These are phyloP conservation scores for Priceomyces castillae DNA, from an alignment of 805 yeast species.

Conservation along the genomic window DNA sequence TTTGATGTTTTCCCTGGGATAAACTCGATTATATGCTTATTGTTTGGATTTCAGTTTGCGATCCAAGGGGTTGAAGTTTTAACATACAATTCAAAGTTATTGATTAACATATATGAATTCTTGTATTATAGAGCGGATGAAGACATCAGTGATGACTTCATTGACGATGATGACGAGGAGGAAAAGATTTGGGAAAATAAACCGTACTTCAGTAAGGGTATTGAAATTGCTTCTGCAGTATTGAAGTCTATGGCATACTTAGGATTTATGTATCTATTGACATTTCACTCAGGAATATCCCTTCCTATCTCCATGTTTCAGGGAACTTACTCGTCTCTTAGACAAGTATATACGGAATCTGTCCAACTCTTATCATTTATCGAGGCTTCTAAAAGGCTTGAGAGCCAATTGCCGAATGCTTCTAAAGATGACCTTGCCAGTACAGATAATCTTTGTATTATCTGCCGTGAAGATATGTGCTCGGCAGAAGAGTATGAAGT, in stretches of 20 bases:
- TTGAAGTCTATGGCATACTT: slow-evolving; percentile 29
- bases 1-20: slow-evolving; percentile 50
- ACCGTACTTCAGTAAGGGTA: slow-evolving; percentile 52
- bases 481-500: slow-evolving; percentile 37
- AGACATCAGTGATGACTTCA: slow-evolving; percentile 10
- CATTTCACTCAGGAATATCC: slow-evolving; percentile 28
- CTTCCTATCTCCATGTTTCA: slow-evolving; percentile 42
- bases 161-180: slow-evolving; percentile 33
- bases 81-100: slow-evolving; percentile 43
- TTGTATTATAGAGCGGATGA: slow-evolving; percentile 35
- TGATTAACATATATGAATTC: slow-evolving; percentile 57
- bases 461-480: slow-evolving; percentile 88
- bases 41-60: slow-evolving; percentile 76
- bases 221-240: slow-evolving; percentile 52
- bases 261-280: slow-evolving; percentile 33
- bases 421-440: slow-evolving; percentile 52
- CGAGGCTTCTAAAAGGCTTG: slow-evolving; percentile 61
- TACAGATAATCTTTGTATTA: slow-evolving; percentile 70
- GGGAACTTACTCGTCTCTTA: slow-evolving; percentile 43
- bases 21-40: slow-evolving; percentile 54
- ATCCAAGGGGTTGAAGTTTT: slow-evolving; percentile 56
- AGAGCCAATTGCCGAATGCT: slow-evolving; percentile 62
- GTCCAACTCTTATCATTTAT: slow-evolving; percentile 48
- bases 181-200: slow-evolving; percentile 77
- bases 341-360: slow-evolving; percentile 27